Base-by-base conservation (phyloP, 805 yeast species). In the Blastobotrys chiropterorum region DNA sequence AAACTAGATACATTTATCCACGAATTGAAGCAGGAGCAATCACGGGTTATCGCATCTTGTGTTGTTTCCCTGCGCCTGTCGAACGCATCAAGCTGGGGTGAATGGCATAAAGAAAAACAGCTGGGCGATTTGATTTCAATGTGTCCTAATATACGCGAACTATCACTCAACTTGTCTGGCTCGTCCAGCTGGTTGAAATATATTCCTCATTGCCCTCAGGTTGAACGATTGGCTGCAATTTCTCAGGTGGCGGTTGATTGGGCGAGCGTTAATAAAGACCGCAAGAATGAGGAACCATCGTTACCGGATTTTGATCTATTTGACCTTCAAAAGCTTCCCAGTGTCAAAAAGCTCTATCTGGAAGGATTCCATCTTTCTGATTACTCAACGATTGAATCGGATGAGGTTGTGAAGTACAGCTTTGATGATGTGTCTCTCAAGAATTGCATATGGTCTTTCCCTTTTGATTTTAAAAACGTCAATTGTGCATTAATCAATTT, bases 381-480 rank as follows among this genome's bases (percentile, higher is more conserved):
- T 26, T 26, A 26, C 34, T 26, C 41, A 6, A 38, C 41, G 13
- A 38, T 38, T 38, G 41, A 38, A 6, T 15, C 41, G 13, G 41
- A 38, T 14, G 41, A 15, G 5, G 34, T 6, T 6, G 34, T 26
- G 34, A 26, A 11, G 11, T 26, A 26, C 34, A 26, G 11, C 8
- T 26, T 26, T 11, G 34, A 26, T 11, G 34, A 26, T 26, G 11
- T 56, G 44, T 40, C 26, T 30, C 6, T 55, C 48, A 47, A 22
- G 38, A 55, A 55, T 38, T 55, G 58, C 45, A 56, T 55, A 8
- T 56, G 59, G 59, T 48, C 44, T 30, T 56, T 56, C 46, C 59
- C 59, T 21, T 48, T 40, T 22, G 53, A 52, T n/a, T 39, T 55
- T 2, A 45, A 47, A 42, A 57, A 55, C 21, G 46, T 55, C 30